Percentiles rank a stretch among this genome's conserved stretches.
These are phyloP conservation scores for Saturnispora serradocipensis DNA, from an alignment of 805 yeast genomes.

Conservation along the genomic window DNA sequence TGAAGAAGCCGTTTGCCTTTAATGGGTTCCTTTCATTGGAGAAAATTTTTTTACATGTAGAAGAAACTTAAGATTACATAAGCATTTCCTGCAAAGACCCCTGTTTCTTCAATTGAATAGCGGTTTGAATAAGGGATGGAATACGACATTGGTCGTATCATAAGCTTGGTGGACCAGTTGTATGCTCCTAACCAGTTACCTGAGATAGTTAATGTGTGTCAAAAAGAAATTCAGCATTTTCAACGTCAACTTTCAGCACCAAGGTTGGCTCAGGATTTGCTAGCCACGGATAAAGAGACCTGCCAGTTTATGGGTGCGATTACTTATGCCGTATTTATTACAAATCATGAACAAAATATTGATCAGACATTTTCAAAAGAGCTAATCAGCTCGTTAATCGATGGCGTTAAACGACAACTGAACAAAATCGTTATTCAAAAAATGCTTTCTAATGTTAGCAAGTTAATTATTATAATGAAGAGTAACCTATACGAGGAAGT, in stretches of 20 bases:
- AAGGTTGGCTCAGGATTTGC: constrained; percentile 44
- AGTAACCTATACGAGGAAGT: neutral
- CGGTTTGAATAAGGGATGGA: neutral
- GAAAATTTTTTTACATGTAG: neutral
- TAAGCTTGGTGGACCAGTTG: constrained; percentile 31
- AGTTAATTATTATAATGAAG: constrained; percentile 3
- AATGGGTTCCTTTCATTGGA: neutral
- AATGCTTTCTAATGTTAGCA: constrained; percentile 10
- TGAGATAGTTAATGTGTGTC: constrained; percentile 34
- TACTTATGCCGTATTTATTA: constrained; percentile 50
- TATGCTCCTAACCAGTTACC: constrained; percentile 35
- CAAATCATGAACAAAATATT: constrained; percentile 3
- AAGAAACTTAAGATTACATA: neutral
- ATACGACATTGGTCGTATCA: neutral
- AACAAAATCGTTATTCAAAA: constrained; percentile 10
- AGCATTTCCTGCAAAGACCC: neutral
- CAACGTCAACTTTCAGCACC: constrained; percentile 54
- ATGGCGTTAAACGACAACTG: constrained; percentile 1
- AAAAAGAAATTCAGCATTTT: constrained; percentile 44
- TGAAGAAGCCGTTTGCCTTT: neutral
- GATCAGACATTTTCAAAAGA: neutral
- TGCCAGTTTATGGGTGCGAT: constrained; percentile 75
- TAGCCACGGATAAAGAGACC: constrained; percentile 33
- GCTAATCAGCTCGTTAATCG: constrained; percentile 5
- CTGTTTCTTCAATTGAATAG: neutral